These are phyloP conservation scores for Leccinum obscurum DNA, from an alignment of 768 basidiomycete genomes.

Conservation along the genomic window DNA sequence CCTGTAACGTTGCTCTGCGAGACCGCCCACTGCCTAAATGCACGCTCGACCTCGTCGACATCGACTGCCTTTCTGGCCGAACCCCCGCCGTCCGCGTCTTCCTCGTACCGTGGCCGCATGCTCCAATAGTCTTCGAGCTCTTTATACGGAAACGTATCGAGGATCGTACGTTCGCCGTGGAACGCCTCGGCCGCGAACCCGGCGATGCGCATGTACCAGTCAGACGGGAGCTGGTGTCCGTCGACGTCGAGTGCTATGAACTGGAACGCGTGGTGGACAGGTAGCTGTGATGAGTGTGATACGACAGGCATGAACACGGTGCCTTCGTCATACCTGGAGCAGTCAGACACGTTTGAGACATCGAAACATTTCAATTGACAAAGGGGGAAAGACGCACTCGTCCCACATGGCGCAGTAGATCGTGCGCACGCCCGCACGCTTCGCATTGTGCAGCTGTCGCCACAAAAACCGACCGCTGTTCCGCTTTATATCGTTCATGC, in stretches of 20 bases:
- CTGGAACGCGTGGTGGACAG: conserved; percentile 54
- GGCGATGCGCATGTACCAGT: conserved; percentile 85
- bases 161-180: conserved; percentile 60
- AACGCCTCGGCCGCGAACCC: conserved; percentile 71
- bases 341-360: conserved; percentile 2
- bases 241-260: conserved; percentile 79
- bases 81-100: conserved; percentile 6
- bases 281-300: conserved; percentile 55
- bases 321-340: conserved; percentile 75
- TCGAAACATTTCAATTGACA: neutral
- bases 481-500: conserved; percentile 68
- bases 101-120: conserved; percentile 57
- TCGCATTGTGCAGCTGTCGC: conserved; percentile 73
- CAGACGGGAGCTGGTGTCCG: conserved; percentile 72
- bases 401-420: conserved; percentile 91
- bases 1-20: conserved; percentile 14
- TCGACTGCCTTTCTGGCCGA: conserved; percentile 23
- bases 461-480: conserved; percentile 78
- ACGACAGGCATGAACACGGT: conserved; percentile 80
- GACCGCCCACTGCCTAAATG: conserved; percentile 48
- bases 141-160: conserved; percentile 65
- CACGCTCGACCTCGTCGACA: conserved; percentile 21
- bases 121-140: conserved; percentile 78
- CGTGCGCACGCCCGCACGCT: conserved; percentile 56
- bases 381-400: conserved; percentile 45